Evolutionary conservation across 495 filamentous ascomycete species (phyloP).

Genomic region (Xylaria telfairii): DNA sequence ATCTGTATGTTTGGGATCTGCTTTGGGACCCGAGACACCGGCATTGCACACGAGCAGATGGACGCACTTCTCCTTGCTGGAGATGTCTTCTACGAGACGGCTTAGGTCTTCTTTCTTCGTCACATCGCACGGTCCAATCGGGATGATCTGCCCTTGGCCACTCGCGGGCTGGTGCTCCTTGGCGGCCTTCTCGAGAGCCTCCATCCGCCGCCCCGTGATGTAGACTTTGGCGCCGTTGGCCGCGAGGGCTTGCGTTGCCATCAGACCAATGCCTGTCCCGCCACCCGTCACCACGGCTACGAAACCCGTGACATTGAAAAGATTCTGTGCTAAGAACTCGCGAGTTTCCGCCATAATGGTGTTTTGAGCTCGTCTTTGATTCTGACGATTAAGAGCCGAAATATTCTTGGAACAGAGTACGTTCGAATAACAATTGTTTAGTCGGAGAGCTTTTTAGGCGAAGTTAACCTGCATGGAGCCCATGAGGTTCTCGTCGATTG

Average conservation of each 20-base stretch:
- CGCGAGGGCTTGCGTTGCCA: conserved; percentile 67
- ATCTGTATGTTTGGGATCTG: conserved; percentile 42
- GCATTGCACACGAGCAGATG: conserved; percentile 72
- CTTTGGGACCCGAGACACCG: conserved; percentile 58
- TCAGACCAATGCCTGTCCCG: conserved; percentile 64
- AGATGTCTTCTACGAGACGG: conserved; percentile 59
- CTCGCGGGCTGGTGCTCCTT: conserved; percentile 41
- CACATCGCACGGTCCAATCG: conserved; percentile 63
- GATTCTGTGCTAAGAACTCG: conserved; percentile 43
- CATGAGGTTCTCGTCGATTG: background rate
- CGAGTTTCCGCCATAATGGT: conserved; percentile 38
- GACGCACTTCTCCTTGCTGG: conserved; percentile 53
- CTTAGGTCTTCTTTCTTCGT: conserved; percentile 65
- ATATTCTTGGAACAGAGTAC: background rate
- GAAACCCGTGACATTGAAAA: conserved; percentile 62
- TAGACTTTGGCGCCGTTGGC: conserved; percentile 70
- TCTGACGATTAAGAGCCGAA: background rate
- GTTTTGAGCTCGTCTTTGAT: background rate
- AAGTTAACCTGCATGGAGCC: background rate
- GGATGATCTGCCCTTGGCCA: conserved; percentile 42
- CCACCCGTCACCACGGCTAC: conserved; percentile 67
- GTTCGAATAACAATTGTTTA: background rate
- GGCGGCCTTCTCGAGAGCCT: conserved; percentile 58
- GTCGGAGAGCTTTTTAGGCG: background rate
- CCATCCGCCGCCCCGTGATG: conserved; percentile 66